These are phyloP conservation scores for Aspergillus terreus DNA, from an alignment of 2,329 filamentous ascomycete species.

Conservation along the genomic window DNA sequence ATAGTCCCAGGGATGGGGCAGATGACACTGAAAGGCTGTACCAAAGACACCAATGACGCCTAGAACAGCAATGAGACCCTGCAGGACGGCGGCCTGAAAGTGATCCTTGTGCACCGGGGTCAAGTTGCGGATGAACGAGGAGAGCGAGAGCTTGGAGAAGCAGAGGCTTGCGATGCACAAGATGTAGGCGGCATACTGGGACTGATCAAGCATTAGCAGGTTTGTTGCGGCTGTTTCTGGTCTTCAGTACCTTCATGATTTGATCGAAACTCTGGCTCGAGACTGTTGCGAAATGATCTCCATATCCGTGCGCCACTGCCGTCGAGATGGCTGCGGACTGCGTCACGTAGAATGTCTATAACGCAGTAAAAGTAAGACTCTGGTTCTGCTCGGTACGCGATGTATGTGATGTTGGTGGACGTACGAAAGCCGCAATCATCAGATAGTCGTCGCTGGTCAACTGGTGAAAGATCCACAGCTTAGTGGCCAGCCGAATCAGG, in stretches of 20 bases:
- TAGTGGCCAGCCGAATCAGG: conserved; percentile 16
- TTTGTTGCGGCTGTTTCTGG: neutral
- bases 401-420: neutral
- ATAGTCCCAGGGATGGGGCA: no score
- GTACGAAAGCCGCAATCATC: conserved; percentile 15
- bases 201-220: no score
- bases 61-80: no score
- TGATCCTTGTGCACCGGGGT: no score
- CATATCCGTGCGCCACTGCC: conserved; percentile 19
- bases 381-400: neutral
- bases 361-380: neutral
- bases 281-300: conserved; percentile 14
- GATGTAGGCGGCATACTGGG: no score
- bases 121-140: no score
- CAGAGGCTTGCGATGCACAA: no score
- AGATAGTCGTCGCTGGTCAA: conserved; percentile 18
- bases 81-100: no score
- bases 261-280: conserved; percentile 8
- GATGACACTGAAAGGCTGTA: no score
- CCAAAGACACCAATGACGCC: no score
- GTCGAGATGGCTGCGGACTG: conserved; percentile 16
- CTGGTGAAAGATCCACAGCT: conserved; percentile 16
- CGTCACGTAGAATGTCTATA: conserved; percentile 12
- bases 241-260: conserved; percentile 19
- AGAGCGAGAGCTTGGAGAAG: no score